Evolutionary conservation across 169 alveolate genomes (phyloP), one percentile per base, ranked within the genome.

Genomic region (Plasmodium gallinaceum): DNA sequence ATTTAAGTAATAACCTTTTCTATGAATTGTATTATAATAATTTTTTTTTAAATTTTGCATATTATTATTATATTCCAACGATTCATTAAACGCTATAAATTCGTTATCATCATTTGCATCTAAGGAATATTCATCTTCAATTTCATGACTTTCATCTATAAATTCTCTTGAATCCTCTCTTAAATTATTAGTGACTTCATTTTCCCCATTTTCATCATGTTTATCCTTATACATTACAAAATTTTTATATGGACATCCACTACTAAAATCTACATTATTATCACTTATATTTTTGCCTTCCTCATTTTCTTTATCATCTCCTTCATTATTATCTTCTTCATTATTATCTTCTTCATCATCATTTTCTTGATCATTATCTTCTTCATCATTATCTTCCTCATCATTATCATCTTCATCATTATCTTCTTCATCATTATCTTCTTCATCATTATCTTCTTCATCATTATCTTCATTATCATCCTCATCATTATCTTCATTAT

Each of bases 11-110:
- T 20, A 5, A 18, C 22, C 75, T 20, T 22, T 18, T 5, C 64
- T 14, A 75, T 75, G 48, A 22, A 22, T 65, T 24, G 68, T 57
- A 51, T 52, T 61, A 48, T 74, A 74, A 74, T 74, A 74, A 7
- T 57, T 26, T 20, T 74, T 65, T 64, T 42, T 74, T n/a, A 74
- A 74, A 60, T 74, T 58, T 7, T 42, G 18, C 45, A 57, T 74
- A 64, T 57, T 64, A 8, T 60, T 74, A 18, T 58, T 48, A 16
- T 42, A 24, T 51, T 60, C 18, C 14, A 8, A 7, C 22, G 46
- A n/a, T 46, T 70, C 78, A 39, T n/a, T 61, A 64, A 32, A 51
- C 20, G 32, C 46, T 20, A 62, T 62, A 2, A 64, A 8, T 39
- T 6, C n/a, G 8, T 66, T 10, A 52, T 69, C 90, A 43, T 39